phyloP scores from a whole-genome alignment of 2,329 filamentous ascomycete genomes.

The Claviceps sp. region DNA sequence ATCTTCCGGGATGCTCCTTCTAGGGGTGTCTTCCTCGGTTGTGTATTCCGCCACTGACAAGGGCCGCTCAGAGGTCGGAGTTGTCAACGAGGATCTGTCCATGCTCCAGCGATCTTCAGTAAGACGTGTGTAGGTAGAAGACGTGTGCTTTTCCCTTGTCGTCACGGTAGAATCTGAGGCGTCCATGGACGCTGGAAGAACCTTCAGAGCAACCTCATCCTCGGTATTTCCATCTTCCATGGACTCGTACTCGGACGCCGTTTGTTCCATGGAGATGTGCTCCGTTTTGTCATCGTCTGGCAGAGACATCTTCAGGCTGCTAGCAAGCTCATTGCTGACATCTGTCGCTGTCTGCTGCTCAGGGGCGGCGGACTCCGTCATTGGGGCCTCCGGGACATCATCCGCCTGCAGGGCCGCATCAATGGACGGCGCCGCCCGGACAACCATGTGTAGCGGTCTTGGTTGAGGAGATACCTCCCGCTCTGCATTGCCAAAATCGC shows the following conservation, averaged over 20 bases:
- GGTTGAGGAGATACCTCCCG: not conserved
- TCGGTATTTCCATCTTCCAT: not conserved
- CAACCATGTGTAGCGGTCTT: not conserved
- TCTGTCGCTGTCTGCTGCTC: not conserved
- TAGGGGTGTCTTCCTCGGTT: constrained; percentile 19
- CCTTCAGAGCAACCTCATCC: constrained; percentile 1
- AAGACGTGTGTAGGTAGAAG: constrained; percentile 24
- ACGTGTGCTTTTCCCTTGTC: constrained; percentile 21
- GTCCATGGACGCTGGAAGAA: constrained; percentile 7
- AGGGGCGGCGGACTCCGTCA: not conserved
- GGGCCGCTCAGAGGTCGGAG: constrained; percentile 24
- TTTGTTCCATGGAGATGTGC: not conserved
- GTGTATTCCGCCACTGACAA: constrained; percentile 20
- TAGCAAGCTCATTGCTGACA: not conserved
- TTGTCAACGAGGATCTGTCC: constrained; percentile 24
- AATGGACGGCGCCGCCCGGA: not conserved
- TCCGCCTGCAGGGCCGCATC: not conserved
- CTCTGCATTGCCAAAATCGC: not conserved
- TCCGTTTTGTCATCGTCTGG: constrained; percentile 1
- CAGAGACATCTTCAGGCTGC: not conserved
- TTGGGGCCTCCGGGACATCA: not conserved
- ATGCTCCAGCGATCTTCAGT: constrained; percentile 25
- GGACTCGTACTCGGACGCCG: not conserved
- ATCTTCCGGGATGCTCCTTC: constrained; percentile 14
- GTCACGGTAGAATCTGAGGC: constrained; percentile 15